Conservation (phyloP, 1,284 basidiomycete genomes). For the Chondrostereum purpureum region DNA sequence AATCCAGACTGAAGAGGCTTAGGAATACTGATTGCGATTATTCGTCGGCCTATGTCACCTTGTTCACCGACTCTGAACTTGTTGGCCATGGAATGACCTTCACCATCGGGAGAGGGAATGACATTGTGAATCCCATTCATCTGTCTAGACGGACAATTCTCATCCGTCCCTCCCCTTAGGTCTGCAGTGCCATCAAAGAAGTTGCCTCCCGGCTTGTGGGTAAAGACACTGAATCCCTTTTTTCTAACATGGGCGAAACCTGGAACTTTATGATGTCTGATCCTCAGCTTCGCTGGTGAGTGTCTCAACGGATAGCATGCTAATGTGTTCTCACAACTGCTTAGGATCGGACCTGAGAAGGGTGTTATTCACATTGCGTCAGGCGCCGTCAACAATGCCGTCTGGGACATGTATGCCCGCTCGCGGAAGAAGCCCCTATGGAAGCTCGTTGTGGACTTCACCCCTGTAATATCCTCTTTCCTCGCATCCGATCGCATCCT, state of each 20-base stretch:
- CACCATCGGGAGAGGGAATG: conserved; percentile 94
- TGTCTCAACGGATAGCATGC: conserved; percentile 15
- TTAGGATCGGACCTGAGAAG: conserved; percentile 83
- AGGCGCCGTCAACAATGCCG: conserved; percentile 73
- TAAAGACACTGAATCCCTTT: conserved; percentile 79
- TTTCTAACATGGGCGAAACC: conserved; percentile 82
- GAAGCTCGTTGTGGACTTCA: conserved; percentile 82
- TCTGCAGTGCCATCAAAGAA: conserved; percentile 74
- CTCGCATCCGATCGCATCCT: neutral
- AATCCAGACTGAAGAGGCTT: neutral
- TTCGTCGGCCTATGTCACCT: conserved; percentile 83
- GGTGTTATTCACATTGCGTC: conserved; percentile 81
- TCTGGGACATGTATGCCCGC: conserved; percentile 82
- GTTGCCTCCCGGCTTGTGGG: conserved; percentile 79
- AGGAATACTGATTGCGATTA: conserved; percentile 96
- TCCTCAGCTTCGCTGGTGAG: conserved; percentile 83
- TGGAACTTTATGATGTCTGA: conserved; percentile 80
- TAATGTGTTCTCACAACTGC: neutral
- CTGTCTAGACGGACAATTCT: neutral
- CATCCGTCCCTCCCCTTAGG: conserved; percentile 30
- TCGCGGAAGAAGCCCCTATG: conserved; percentile 75
- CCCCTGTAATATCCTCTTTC: conserved; percentile 43
- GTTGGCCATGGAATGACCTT: conserved; percentile 93
- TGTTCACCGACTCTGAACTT: conserved; percentile 69
- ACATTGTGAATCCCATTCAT: conserved; percentile 52